Base-by-base conservation (phyloP, 2,329 filamentous ascomycete species). In the Colletotrichum tofieldiae region DNA sequence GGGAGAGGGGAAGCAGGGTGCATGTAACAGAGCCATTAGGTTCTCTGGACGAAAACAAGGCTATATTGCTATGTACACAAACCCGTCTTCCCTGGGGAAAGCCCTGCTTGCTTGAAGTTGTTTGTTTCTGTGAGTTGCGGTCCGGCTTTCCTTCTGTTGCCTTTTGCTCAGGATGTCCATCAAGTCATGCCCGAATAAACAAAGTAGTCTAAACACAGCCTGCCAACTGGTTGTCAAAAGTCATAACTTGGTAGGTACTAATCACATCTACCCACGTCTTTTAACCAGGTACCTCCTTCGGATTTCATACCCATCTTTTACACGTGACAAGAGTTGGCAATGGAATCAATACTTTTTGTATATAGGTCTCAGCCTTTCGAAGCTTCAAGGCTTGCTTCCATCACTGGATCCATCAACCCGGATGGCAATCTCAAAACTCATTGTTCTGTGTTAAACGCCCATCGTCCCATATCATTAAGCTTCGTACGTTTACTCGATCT, bases 401-500 rank as follows among this genome's bases (percentile, higher is more conserved):
- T 43, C 23, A 23, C 49, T 32, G 43, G 37, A 16, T 43, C 58
- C 49, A 45, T 71, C 43, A 29, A 47, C n/a, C 49, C 12, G 37
- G 45, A 67, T 51, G 51, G 43, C 29, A 14, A 52, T 52, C 47
- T 65, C 54, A 32, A 52, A 62, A 39, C 45, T 51, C 20, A 23
- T 60, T 32, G 54, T 45, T 61, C 65, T 39, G 43, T 65, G 5
- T 39, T 54, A 51, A 72, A 69, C 60, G 59, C 69, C 54, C 29
- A 52, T 55, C 43, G 58, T 70, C 32, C 56, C 54, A 41, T 68
- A 11, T 72, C 58, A 72, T 64, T 72, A 59, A 45, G 51, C 35
- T 41, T 47, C 52, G 18, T 58, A 63, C 16, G 64, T n/a, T 59
- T 81, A 82, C 71, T 87, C 82, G 68, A 83, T 80, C 78, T 89